Conservation (phyloP, 345 rosid species). For the Orychophragmus violaceus region DNA sequence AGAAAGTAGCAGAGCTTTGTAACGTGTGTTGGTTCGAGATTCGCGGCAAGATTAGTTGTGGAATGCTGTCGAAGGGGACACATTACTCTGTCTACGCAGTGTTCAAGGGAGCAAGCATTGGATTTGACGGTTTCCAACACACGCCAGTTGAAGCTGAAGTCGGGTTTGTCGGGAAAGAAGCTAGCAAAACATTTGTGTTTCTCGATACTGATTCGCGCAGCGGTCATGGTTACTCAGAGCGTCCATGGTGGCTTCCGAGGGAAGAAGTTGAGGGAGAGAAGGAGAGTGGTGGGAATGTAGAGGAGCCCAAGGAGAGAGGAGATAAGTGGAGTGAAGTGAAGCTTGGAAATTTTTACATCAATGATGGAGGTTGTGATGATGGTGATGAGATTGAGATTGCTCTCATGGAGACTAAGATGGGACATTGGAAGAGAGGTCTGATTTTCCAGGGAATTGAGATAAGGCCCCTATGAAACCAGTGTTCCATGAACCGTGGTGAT, state of each 20-base stretch:
- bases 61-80: slow-evolving; percentile 37
- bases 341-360: slow-evolving; percentile 37
- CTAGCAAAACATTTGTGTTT: slow-evolving; percentile 1
- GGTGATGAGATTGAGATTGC: slow-evolving; percentile 42
- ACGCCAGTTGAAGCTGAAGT: slow-evolving; percentile 36
- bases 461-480: slow-evolving; percentile 42
- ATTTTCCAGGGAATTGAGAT: slow-evolving; percentile 52
- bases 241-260: background rate
- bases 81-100: slow-evolving; percentile 37
- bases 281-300: background rate
- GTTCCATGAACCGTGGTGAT: too few species aligned
- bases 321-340: slow-evolving; percentile 68
- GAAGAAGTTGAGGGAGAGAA: slow-evolving; percentile 7
- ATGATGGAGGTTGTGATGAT: slow-evolving; percentile 3
- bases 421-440: slow-evolving; percentile 52
- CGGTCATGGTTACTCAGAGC: background rate
- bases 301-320: slow-evolving; percentile 36
- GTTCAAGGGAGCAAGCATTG: slow-evolving; percentile 21
- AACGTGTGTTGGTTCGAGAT: slow-evolving; percentile 55
- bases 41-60: slow-evolving; percentile 31
- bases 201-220: slow-evolving; percentile 8
- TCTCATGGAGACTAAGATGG: slow-evolving; percentile 35
- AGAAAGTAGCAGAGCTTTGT: slow-evolving; percentile 49
- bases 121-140: slow-evolving; percentile 33
- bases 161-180: slow-evolving; percentile 32